These are phyloP conservation scores for Hansenula anomala DNA, from an alignment of 1,139 yeast species.

Conservation along the genomic window DNA sequence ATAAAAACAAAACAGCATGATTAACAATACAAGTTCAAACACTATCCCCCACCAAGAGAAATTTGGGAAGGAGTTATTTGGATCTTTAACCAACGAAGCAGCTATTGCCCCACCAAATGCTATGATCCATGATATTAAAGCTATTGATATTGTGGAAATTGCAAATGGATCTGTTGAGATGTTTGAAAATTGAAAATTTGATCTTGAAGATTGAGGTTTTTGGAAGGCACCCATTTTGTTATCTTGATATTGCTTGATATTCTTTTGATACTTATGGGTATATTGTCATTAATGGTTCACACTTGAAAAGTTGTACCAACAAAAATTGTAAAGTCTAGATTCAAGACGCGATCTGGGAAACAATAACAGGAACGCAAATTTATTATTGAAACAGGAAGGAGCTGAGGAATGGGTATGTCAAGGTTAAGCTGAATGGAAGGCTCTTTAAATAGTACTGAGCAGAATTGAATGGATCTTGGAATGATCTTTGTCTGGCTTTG, in stretches of 20 bases:
- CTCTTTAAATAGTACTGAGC: too few relatives aligned
- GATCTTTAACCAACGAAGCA: conserved; percentile 26
- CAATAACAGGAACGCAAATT: too few relatives aligned
- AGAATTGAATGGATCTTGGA: too few relatives aligned
- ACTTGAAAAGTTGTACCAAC: too few relatives aligned
- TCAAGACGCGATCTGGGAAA: neutral
- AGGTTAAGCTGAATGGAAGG: too few relatives aligned
- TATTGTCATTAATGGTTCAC: too few relatives aligned
- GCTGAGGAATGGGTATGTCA: too few relatives aligned
- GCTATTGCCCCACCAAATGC: conserved; percentile 86
- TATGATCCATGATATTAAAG: conserved; percentile 71
- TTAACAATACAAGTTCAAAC: conserved; percentile 61
- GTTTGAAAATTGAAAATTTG: conserved; percentile 37
- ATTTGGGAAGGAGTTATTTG: conserved; percentile 53
- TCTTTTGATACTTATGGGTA: too few relatives aligned
- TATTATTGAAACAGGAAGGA: too few relatives aligned
- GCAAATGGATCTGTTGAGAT: conserved; percentile 69
- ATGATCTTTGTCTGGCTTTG: too few relatives aligned
- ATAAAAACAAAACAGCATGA: conserved; percentile 54
- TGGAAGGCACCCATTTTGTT: conserved; percentile 5
- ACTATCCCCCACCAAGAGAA: conserved; percentile 99
- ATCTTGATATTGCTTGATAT: neutral
- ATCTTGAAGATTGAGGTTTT: neutral
- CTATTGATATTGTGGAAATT: conserved; percentile 57
- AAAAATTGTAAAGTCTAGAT: conserved; percentile 1